Percentiles rank a stretch among this genome's conserved stretches.
These are phyloP conservation scores for Litchi chinensis DNA, from an alignment of 345 rosid genomes.

Conservation along the genomic window DNA sequence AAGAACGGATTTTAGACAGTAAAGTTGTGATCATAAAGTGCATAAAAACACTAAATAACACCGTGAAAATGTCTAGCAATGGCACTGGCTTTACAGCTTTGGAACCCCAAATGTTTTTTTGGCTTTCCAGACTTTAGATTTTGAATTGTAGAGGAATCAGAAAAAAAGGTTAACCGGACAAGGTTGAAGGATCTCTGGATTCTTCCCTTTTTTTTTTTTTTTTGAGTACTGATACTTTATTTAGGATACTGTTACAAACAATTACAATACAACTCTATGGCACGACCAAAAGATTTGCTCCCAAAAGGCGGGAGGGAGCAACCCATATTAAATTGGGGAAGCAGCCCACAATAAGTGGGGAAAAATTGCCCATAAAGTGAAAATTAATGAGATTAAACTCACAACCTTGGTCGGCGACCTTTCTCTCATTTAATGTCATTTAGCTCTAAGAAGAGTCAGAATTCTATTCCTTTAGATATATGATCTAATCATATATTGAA, in stretches of 20 bases:
- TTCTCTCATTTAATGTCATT: neutral
- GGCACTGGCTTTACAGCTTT: constrained; percentile 29
- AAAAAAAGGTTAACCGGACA: constrained; percentile 8
- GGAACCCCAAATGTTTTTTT: neutral
- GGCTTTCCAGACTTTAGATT: neutral
- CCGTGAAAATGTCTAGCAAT: constrained; percentile 18
- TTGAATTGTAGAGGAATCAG: neutral
- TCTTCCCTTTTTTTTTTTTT: too few relatives aligned
- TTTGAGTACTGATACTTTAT: too few relatives aligned
- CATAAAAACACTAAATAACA: constrained; percentile 1
- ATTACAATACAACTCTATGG: too few relatives aligned
- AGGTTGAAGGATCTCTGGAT: constrained; percentile 9
- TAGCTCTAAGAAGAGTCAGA: neutral
- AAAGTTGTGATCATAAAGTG: neutral
- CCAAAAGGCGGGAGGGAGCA: too few relatives aligned
- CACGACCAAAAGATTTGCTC: too few relatives aligned
- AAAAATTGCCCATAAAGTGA: too few relatives aligned
- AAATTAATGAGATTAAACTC: too few relatives aligned
- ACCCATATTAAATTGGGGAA: too few relatives aligned
- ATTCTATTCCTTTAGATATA: constrained; percentile 15
- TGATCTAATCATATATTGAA: neutral
- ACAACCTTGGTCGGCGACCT: too few relatives aligned
- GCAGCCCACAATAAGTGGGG: too few relatives aligned
- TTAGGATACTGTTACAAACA: too few relatives aligned
- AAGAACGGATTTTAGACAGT: neutral